These are phyloP conservation scores for Ogataea pilisensis DNA, from an alignment of 805 yeast genomes.

Conservation along the genomic window DNA sequence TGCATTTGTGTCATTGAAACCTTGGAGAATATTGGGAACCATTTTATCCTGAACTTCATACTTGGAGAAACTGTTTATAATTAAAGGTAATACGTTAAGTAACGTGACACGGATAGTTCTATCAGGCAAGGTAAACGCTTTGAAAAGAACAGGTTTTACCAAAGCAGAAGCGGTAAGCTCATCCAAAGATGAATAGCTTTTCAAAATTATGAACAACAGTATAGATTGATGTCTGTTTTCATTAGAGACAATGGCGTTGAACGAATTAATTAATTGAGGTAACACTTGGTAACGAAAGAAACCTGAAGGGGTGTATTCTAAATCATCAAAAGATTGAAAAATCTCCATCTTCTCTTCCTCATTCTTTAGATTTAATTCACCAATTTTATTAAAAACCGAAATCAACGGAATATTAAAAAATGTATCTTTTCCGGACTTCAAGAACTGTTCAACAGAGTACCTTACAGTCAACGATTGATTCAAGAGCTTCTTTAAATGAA, in stretches of 20 bases:
- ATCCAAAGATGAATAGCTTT: constrained; percentile 25
- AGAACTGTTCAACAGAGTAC: constrained; percentile 35
- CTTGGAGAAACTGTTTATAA: constrained; percentile 46
- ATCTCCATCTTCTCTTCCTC: constrained; percentile 50
- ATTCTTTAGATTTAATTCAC: constrained; percentile 50
- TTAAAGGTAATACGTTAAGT: constrained; percentile 56
- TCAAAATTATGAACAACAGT: constrained; percentile 40
- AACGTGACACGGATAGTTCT: constrained; percentile 74
- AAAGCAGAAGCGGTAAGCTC: constrained; percentile 33
- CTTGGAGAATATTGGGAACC: constrained; percentile 66
- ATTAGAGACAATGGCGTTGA: constrained; percentile 21
- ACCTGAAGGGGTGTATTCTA: constrained; percentile 42
- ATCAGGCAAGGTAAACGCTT: constrained; percentile 63
- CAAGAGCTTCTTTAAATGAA: constrained; percentile 38
- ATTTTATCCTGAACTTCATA: constrained; percentile 65
- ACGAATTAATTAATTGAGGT: constrained; percentile 63
- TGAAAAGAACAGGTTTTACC: constrained; percentile 60
- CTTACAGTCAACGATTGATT: constrained; percentile 36
- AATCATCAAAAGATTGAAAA: constrained; percentile 35
- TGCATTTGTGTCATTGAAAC: constrained; percentile 80
- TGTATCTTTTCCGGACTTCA: constrained; percentile 27
- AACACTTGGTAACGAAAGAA: constrained; percentile 56
- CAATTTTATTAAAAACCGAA: constrained; percentile 46
- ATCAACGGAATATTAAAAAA: constrained; percentile 47
- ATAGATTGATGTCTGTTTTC: constrained; percentile 24